Conservation (phyloP, 2,329 filamentous ascomycete species). For the Aspergillus caelatus region DNA sequence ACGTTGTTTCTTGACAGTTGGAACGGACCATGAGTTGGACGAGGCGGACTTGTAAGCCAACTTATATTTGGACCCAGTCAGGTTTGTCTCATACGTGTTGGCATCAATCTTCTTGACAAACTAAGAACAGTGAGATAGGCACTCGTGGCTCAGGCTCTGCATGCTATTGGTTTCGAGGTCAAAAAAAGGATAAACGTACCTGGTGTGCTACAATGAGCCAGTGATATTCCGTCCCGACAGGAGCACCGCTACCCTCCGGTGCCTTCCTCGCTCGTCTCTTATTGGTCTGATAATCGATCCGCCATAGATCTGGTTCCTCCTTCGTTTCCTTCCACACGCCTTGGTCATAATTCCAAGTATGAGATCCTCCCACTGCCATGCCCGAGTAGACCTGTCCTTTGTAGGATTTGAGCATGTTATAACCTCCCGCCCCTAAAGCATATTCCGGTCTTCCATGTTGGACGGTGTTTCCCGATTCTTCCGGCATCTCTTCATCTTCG, state of each 20-base stretch:
- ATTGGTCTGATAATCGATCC: conserved; percentile 35
- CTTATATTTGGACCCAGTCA: conserved; percentile 40
- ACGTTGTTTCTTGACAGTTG: conserved; percentile 37
- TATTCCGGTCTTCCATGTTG: conserved; percentile 4
- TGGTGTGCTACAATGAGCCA: conserved; percentile 40
- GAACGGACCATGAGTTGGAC: conserved; percentile 37
- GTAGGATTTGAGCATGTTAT: conserved; percentile 37
- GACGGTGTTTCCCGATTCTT: conserved; percentile 17
- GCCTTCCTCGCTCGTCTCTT: conserved; percentile 36
- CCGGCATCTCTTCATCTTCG: conserved; percentile 27
- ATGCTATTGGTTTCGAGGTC: not conserved
- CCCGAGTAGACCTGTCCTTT: conserved; percentile 40
- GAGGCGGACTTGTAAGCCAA: conserved; percentile 35
- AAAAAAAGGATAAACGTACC: conserved; percentile 17
- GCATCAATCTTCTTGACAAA: conserved; percentile 40
- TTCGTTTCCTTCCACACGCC: conserved; percentile 41
- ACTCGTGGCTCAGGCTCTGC: not conserved
- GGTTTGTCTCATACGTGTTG: conserved; percentile 40
- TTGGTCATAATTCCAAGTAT: conserved; percentile 42
- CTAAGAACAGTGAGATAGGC: conserved; percentile 18
- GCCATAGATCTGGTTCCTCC: conserved; percentile 39
- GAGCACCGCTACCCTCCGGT: conserved; percentile 37
- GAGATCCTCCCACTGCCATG: conserved; percentile 41
- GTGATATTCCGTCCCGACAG: conserved; percentile 39
- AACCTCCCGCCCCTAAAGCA: conserved; percentile 21